Evolutionary conservation across 495 filamentous ascomycete genomes (phyloP).

Genomic region (Parachaetomium inaequale): DNA sequence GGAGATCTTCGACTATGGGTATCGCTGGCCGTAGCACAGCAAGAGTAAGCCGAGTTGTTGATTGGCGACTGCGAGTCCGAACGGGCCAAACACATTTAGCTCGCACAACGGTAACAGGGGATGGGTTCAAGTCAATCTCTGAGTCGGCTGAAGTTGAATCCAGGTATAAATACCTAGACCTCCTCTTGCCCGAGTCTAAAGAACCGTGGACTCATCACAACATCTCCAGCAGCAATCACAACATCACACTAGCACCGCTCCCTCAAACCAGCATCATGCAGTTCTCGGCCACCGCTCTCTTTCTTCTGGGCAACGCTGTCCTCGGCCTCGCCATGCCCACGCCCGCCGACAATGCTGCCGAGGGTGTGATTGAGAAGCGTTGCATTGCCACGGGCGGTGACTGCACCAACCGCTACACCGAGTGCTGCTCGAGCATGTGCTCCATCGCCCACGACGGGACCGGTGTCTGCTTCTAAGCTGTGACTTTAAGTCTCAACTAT

Average conservation of each 20-base stretch:
- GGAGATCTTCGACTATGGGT: too few species aligned
- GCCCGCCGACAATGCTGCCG: neutral
- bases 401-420: constrained; percentile 1
- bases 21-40: neutral
- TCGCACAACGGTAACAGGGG: neutral
- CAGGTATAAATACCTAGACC: neutral
- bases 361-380: neutral
- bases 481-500: neutral
- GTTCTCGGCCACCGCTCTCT: neutral
- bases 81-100: neutral
- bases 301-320: neutral
- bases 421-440: constrained; percentile 1
- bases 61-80: neutral
- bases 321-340: constrained; percentile 1
- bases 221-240: neutral
- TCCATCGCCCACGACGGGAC: neutral
- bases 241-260: neutral
- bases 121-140: neutral
- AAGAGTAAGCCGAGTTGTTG: neutral
- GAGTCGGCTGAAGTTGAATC: neutral
- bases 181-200: neutral
- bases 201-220: neutral
- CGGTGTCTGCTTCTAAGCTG: neutral
- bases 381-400: constrained; percentile 1
- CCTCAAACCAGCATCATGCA: neutral